phyloP scores from a whole-genome alignment of 352 stramenopile species.

The Globisporangium spinosum region DNA sequence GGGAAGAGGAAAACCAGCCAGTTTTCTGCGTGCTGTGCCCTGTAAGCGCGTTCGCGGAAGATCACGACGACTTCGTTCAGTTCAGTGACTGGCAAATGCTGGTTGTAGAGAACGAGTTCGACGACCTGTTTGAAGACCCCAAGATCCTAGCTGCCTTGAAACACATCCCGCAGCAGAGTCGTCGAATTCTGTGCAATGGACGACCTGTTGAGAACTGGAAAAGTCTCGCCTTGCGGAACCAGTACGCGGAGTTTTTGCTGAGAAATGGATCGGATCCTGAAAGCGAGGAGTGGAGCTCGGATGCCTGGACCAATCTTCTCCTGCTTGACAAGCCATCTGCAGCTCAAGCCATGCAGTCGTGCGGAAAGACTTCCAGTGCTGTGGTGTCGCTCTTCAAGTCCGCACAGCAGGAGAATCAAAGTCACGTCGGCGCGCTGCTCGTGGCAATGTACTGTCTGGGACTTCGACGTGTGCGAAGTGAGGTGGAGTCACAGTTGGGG shows the following conservation, averaged over 20 bases:
- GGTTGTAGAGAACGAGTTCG: constrained; percentile 69
- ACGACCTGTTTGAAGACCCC: constrained; percentile 39
- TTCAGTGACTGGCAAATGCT: constrained; percentile 65
- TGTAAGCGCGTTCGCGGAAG: constrained; percentile 47
- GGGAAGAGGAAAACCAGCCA: constrained; percentile 32
- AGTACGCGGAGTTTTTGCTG: constrained; percentile 55
- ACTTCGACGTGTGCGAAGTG: constrained; percentile 62
- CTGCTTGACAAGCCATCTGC: constrained; percentile 49
- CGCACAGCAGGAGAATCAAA: constrained; percentile 26
- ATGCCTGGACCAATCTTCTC: constrained; percentile 22
- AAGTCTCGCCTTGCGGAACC: constrained; percentile 29
- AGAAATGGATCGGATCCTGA: constrained; percentile 19
- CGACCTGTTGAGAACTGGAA: constrained; percentile 63
- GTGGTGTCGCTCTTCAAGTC: constrained; percentile 44
- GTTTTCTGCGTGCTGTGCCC: constrained; percentile 69
- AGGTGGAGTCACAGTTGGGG: constrained; percentile 72
- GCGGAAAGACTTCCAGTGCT: constrained; percentile 41
- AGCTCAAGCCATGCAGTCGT: constrained; percentile 35
- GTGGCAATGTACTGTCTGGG: constrained; percentile 58
- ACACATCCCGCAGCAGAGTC: constrained; percentile 41
- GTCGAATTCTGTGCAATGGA: constrained; percentile 58
- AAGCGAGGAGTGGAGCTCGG: constrained; percentile 7
- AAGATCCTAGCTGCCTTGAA: constrained; percentile 37
- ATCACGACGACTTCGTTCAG: constrained; percentile 42
- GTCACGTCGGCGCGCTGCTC: constrained; percentile 39